A percentile compares a stretch with the other conserved stretches of the same genome.
Conservation (phyloP, 345 rosid genomes). For the Hibiscus syriacus region DNA sequence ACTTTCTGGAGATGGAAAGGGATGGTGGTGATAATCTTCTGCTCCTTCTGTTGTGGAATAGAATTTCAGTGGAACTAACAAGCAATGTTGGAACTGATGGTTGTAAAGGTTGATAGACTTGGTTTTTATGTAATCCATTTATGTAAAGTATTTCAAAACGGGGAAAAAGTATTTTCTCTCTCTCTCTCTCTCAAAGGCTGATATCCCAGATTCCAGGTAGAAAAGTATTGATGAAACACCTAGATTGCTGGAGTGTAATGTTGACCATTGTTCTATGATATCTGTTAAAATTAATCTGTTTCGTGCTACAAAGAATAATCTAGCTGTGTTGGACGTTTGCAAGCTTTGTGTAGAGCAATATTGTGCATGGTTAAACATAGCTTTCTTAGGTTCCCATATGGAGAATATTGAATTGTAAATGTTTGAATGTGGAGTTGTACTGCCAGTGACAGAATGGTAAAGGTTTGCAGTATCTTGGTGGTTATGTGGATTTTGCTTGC, state of each 20-base stretch:
- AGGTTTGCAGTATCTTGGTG: no score
- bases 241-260: neutral
- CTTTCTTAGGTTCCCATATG: neutral
- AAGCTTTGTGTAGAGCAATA: neutral
- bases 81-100: neutral
- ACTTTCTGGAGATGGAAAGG: neutral
- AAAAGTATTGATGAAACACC: neutral
- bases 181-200: no score
- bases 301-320: neutral
- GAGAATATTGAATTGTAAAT: neutral
- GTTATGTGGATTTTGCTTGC: no score
- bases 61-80: neutral
- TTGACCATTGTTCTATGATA: neutral
- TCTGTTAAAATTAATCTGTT: no score
- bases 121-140: neutral
- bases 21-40: neutral
- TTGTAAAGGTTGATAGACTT: neutral
- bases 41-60: neutral
- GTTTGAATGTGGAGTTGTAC: no score
- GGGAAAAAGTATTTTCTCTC: neutral
- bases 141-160: slow-evolving; percentile 31
- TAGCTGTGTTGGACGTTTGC: neutral
- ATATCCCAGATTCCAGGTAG: no score
- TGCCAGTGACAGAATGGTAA: no score
- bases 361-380: neutral